Conservation (phyloP, 179 eudicot species). For the Beta macrorhiza region DNA sequence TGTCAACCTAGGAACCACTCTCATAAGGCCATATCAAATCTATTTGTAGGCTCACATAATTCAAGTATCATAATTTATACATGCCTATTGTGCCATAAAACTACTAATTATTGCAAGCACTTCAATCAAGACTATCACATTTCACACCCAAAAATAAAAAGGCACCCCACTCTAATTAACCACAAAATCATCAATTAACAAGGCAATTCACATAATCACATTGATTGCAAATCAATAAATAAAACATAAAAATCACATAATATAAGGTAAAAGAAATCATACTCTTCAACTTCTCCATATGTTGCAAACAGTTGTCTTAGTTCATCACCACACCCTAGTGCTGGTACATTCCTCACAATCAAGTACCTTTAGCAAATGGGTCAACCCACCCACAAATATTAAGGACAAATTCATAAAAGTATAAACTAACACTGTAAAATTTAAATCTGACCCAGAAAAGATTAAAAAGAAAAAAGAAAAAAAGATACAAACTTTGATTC, state of each 20-base stretch:
- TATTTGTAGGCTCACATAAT: neutral
- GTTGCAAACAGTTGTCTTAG: conserved; percentile 59
- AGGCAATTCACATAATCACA: conserved; percentile 5
- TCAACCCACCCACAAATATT: neutral
- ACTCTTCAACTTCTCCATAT: conserved; percentile 87
- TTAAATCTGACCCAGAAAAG: neutral
- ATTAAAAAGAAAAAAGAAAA: neutral
- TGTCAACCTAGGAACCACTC: neutral
- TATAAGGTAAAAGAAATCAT: conserved; percentile 23
- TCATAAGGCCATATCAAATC: neutral
- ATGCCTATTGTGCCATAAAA: neutral
- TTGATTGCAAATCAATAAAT: neutral
- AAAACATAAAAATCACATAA: neutral
- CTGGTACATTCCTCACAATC: conserved; percentile 88
- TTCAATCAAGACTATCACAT: neutral
- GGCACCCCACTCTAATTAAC: neutral
- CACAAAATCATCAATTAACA: neutral
- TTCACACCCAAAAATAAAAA: neutral
- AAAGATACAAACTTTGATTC: conserved; percentile 69
- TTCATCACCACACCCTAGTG: conserved; percentile 87
- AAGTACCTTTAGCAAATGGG: conserved; percentile 50
- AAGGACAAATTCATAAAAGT: neutral
- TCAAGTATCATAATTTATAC: neutral
- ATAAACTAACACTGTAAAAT: neutral
- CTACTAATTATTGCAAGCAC: neutral